Evolutionary conservation across 345 rosid species (phyloP).

Genomic region (Mercurialis annua): DNA sequence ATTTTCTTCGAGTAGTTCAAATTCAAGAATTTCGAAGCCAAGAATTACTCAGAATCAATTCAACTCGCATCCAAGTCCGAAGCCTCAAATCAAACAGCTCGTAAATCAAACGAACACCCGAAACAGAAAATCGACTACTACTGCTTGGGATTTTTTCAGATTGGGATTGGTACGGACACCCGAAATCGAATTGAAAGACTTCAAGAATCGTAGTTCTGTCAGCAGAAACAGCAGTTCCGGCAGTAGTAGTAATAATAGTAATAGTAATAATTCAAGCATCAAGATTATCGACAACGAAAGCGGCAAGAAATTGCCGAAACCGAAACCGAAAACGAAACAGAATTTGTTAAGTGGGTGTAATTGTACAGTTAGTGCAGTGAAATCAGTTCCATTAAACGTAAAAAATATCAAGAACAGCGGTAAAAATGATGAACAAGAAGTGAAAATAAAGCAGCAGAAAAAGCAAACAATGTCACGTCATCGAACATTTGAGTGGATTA

Average conservation of each 20-base stretch:
- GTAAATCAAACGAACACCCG: conserved; percentile 24
- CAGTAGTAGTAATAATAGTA: conserved; percentile 43
- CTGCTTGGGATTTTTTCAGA: conserved; percentile 68
- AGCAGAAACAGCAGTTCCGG: conserved; percentile 35
- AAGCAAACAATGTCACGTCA: conserved; percentile 61
- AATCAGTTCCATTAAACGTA: conserved; percentile 39
- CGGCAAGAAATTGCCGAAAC: conserved; percentile 16
- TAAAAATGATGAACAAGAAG: conserved; percentile 26
- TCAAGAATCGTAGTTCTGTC: conserved; percentile 35
- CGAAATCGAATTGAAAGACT: conserved; percentile 58
- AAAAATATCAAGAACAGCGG: conserved; percentile 22
- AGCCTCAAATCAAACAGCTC: conserved; percentile 52
- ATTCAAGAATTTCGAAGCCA: conserved; percentile 29
- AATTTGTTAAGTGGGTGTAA: conserved; percentile 18
- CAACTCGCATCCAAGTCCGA: conserved; percentile 62
- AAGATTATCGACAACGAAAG: conserved; percentile 11
- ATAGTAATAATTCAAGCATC: conserved; percentile 34
- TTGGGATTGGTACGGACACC: conserved; percentile 74
- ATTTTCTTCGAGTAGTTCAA: not conserved
- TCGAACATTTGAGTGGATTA: conserved; percentile 85
- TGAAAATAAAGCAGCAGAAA: conserved; percentile 38
- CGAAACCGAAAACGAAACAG: conserved; percentile 18
- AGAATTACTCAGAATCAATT: conserved; percentile 45
- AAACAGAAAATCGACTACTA: conserved; percentile 34
- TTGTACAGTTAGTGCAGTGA: conserved; percentile 57